Evolutionary conservation across 1,139 yeast species (phyloP), one percentile per base, ranked within the genome.

Genomic region (Candida gigantensis): DNA sequence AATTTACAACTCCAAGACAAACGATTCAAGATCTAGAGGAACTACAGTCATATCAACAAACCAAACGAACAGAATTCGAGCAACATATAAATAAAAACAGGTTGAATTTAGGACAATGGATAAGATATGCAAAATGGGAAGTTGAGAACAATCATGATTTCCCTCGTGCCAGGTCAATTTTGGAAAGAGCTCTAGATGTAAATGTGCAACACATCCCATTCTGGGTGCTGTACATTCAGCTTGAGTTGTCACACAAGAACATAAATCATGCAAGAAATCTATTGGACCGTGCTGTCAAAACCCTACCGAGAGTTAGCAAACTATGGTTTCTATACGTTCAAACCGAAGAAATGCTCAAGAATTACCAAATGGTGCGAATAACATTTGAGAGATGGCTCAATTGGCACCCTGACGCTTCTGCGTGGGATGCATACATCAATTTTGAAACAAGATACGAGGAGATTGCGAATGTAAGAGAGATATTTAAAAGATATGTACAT

Each of bases 51-150:
- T 75, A 65, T 44, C 97, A 88, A 57, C 72, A 84, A 24, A 67
- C 88, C 21, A 88, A 84, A 51, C 64, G 98, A 41, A 74, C 77
- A 33, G 96, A 88, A 49, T 90, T 72, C 54, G 98, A 92, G 59
- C 84, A 83, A 50, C 95, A 90, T 15, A 61, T 92, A 35, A 79
- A 94, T 47, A 74, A 92, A 49, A 90, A 92, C 54, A 66, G 95
- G 42, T 73, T 84, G 26, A 89, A 89, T 51, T 73, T 76, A 50
- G 84, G 89, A 3, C 96, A 90, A 55, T 92, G 97, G 97, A 72
- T 88, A 57, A 69, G 97, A 36, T 92, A 92, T 57, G 97, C 97
- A 1, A 78, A 75, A 43, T 88, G 92, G 79, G 98, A 92, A 57
- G 59, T 81, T 10, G 85, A 84, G 5, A 90, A 87, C 37, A 69